phyloP scores from a whole-genome alignment of 306 rosid genomes.

The Trifolium fragiferum region DNA sequence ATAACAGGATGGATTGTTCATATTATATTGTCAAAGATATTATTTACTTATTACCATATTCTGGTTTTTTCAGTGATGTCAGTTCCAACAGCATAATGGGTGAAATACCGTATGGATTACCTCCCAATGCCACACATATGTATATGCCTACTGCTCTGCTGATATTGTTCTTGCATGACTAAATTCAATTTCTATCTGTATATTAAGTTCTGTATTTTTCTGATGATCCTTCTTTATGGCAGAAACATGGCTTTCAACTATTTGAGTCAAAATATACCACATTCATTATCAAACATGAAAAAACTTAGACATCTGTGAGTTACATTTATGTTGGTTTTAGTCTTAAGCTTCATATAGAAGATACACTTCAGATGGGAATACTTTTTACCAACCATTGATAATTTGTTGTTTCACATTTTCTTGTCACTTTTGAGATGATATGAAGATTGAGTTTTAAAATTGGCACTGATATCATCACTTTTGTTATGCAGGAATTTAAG shows the following conservation, averaged over 20 bases:
- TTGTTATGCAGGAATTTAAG: slow-evolving; percentile 80
- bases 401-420: slow-evolving; percentile 15
- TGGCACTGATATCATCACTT: slow-evolving; percentile 34
- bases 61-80: slow-evolving; percentile 70
- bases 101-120: slow-evolving; percentile 71
- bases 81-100: slow-evolving; percentile 77
- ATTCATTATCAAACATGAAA: slow-evolving; percentile 64
- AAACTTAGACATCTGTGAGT: slow-evolving; percentile 80
- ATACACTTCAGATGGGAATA: slow-evolving; percentile 1
- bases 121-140: slow-evolving; percentile 89
- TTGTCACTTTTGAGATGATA: neutral
- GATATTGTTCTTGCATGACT: neutral
- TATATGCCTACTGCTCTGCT: slow-evolving; percentile 53
- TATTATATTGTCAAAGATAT: slow-evolving; percentile 5
- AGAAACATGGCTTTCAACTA: slow-evolving; percentile 87
- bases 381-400: neutral
- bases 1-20: neutral
- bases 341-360: slow-evolving; percentile 7
- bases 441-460: slow-evolving; percentile 17
- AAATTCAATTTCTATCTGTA: neutral
- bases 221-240: slow-evolving; percentile 42
- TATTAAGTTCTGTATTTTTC: slow-evolving; percentile 23
- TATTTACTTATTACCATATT: slow-evolving; percentile 8
- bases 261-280: slow-evolving; percentile 68
- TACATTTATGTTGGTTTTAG: slow-evolving; percentile 36